Percentiles rank a stretch among this genome's conserved stretches.
Evolutionary conservation across 2,329 filamentous ascomycete genomes (phyloP).

Genomic region (Teratosphaeria nubilosa): DNA sequence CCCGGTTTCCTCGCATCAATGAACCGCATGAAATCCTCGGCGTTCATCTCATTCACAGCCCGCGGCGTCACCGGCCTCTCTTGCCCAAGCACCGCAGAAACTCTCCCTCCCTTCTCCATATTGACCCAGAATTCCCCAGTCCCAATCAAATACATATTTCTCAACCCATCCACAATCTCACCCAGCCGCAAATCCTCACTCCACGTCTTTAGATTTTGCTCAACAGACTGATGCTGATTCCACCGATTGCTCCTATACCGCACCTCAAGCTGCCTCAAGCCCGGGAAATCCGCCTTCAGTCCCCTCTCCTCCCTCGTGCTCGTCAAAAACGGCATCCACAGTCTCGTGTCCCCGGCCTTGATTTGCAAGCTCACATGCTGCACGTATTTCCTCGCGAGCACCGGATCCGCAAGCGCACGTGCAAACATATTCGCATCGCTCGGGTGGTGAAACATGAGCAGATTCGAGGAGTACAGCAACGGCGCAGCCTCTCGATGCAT

Average conservation of each 20-base stretch:
- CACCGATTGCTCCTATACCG: slow-evolving; percentile 25
- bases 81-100: neutral
- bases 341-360: slow-evolving; percentile 23
- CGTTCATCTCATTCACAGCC: slow-evolving; percentile 7
- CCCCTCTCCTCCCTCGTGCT: slow-evolving; percentile 15
- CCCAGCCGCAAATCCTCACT: slow-evolving; percentile 18
- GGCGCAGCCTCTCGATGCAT: slow-evolving; percentile 24
- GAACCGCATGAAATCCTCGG: slow-evolving; percentile 5
- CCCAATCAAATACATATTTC: slow-evolving; percentile 12
- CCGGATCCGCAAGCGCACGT: slow-evolving; percentile 19
- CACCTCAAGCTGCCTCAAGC: slow-evolving; percentile 20
- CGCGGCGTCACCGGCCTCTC: slow-evolving; percentile 1
- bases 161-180: slow-evolving; percentile 21
- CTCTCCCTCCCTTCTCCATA: neutral
- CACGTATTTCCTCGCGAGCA: slow-evolving; percentile 11
- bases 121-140: neutral
- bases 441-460: slow-evolving; percentile 27
- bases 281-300: slow-evolving; percentile 24
- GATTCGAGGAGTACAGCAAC: slow-evolving; percentile 27
- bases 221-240: slow-evolving; percentile 16
- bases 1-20: slow-evolving; percentile 4
- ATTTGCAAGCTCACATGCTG: slow-evolving; percentile 22
- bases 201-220: slow-evolving; percentile 18
- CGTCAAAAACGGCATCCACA: slow-evolving; percentile 29
- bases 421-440: slow-evolving; percentile 30